A percentile compares a stretch with the other conserved stretches of the same genome.
Evolutionary conservation across 1,284 basidiomycete genomes (phyloP).

Genomic region (Trichosporon coremiiforme): DNA sequence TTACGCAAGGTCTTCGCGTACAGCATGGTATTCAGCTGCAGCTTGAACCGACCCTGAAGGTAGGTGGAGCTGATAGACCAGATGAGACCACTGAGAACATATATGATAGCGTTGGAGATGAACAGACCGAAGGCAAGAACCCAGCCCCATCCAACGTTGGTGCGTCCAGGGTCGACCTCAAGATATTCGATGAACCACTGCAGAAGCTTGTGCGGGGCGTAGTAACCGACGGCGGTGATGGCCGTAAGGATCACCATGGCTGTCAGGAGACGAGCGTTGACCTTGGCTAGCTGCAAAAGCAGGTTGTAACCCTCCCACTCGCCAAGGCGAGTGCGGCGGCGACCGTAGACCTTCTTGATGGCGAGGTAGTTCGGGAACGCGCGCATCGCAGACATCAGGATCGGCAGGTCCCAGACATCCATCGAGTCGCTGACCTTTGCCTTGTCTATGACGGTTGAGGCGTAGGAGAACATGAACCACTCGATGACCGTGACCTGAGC

Average conservation of each 20-base stretch:
- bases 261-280: conserved; percentile 50
- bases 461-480: conserved; percentile 74
- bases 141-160: conserved; percentile 57
- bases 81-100: conserved; percentile 55
- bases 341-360: conserved; percentile 49
- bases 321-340: conserved; percentile 39
- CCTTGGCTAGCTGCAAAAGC: conserved; percentile 49
- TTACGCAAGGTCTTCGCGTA: conserved; percentile 87
- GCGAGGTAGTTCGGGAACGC: conserved; percentile 44
- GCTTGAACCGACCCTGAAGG: conserved; percentile 62
- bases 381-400: conserved; percentile 72
- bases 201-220: conserved; percentile 75
- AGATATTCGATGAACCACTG: conserved; percentile 71
- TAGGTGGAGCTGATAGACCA: conserved; percentile 53
- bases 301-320: conserved; percentile 52
- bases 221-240: conserved; percentile 70
- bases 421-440: conserved; percentile 71
- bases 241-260: conserved; percentile 64
- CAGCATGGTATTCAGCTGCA: conserved; percentile 81
- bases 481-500: conserved; percentile 63
- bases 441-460: conserved; percentile 77
- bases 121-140: conserved; percentile 64
- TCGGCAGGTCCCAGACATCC: conserved; percentile 81
- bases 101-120: conserved; percentile 64
- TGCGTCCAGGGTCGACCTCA: conserved; percentile 63